Evolutionary conservation across 441 rosid species (phyloP), one percentile per base, ranked within the genome.

Genomic region (Pelargonium citronellum): DNA sequence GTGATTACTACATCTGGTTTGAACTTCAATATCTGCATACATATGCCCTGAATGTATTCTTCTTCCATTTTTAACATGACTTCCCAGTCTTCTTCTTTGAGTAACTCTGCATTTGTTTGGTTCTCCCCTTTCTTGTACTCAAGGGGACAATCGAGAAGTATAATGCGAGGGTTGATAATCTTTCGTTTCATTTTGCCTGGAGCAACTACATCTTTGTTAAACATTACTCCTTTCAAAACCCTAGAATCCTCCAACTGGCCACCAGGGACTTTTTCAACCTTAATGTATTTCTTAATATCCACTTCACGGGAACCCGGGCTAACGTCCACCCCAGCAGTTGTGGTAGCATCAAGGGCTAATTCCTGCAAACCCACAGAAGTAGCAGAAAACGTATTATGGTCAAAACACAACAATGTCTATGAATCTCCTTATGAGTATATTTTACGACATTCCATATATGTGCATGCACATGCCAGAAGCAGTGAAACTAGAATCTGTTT

Each of bases 41-140:
- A 94, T 66, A 91, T 76, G 78, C 75, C 87, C 81, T 89, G 91
- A 11, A 94, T 88, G 77, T 86, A 94, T 77, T 91, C 97, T 82
- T 94, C 97, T 77, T 94, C 98, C 84, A 91, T 83, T 79, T 86
- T 91, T 82, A 94, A 69, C 70, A 94, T 80, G 43, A 88, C 83
- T 77, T 79, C 87, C 98, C 98, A 94, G 74, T 91, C 97, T 73
- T 94, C 99, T 84, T 94, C 96, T 79, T 77, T 87, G 62, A 90
- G 87, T 85, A 94, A 70, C 81, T 93, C 97, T 0, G 96, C 98
- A 78, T 93, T 93, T 71, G 98, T 93, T 76, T 93, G 97, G 79
- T 89, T 93, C 87, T 93, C 98, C 15, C 98, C 98, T 75, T 93
- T 93, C 82, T 93, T 93, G 86, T 93, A 91, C 85, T 93, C 98